phyloP scores from a whole-genome alignment of 1,284 basidiomycete genomes.

The Blastosporella zonata region DNA sequence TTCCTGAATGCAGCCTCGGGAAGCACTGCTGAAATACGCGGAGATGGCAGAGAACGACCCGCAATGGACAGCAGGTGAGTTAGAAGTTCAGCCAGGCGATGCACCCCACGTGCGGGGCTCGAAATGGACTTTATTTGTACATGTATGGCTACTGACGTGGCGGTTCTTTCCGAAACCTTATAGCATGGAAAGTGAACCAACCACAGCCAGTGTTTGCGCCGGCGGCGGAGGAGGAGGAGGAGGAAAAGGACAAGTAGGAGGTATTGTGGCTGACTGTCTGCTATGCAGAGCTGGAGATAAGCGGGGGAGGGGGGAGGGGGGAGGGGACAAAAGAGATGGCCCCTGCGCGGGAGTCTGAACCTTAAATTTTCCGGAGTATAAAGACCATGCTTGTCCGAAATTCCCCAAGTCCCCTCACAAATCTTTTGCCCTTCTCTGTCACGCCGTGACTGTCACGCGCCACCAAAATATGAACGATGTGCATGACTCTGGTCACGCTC shows the following conservation, averaged over 20 bases:
- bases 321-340: conserved; percentile 38
- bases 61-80: conserved; percentile 78
- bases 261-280: neutral
- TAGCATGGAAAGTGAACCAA: conserved; percentile 81
- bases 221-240: conserved; percentile 53
- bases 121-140: conserved; percentile 35
- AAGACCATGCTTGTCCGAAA: conserved; percentile 70
- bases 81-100: conserved; percentile 24
- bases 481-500: conserved; percentile 32
- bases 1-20: conserved; percentile 70
- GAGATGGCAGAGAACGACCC: conserved; percentile 71
- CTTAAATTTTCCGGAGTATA: conserved; percentile 75
- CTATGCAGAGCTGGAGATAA: conserved; percentile 14
- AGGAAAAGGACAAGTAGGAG: conserved; percentile 25
- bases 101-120: conserved; percentile 36
- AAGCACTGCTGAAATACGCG: conserved; percentile 94
- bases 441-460: conserved; percentile 57
- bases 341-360: conserved; percentile 74
- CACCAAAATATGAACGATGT: conserved; percentile 49
- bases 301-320: conserved; percentile 20
- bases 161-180: conserved; percentile 54
- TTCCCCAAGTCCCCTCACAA: conserved; percentile 71
- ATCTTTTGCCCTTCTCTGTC: conserved; percentile 49
- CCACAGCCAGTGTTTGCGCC: conserved; percentile 76
- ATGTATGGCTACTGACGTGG: conserved; percentile 60